phyloP scores from a whole-genome alignment of 2,329 filamentous ascomycete species.

The Fusarium napiforme region DNA sequence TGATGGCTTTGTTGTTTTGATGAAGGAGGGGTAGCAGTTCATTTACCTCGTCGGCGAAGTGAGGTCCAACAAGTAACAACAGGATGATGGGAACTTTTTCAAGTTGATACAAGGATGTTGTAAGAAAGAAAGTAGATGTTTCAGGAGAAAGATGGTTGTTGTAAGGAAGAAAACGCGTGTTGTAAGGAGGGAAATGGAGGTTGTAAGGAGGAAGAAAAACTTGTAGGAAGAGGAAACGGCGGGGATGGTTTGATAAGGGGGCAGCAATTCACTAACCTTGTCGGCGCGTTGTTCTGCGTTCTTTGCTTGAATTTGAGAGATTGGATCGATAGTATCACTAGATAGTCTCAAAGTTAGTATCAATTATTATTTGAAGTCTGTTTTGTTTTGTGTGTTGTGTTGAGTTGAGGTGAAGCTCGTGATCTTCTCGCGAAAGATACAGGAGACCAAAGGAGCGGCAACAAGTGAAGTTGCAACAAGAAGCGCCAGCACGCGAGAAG shows the following conservation, averaged over 20 bases:
- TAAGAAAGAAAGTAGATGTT: background rate
- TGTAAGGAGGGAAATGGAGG: background rate
- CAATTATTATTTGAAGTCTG: background rate
- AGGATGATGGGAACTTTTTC: background rate
- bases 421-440: conserved; percentile 1
- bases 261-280: conserved; percentile 12
- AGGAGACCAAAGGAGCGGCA: background rate
- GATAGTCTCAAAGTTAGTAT: background rate
- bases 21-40: background rate
- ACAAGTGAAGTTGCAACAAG: background rate
- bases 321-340: background rate
- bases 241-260: background rate
- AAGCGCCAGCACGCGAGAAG: background rate
- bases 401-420: conserved; percentile 1
- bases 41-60: background rate
- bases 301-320: background rate
- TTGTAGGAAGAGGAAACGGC: background rate
- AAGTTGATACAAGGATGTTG: background rate
- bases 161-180: background rate
- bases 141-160: background rate
- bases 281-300: background rate
- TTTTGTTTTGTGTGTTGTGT: background rate
- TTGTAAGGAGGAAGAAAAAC: background rate
- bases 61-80: background rate
- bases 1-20: background rate